These are phyloP conservation scores for Aspergillus luchuensis DNA, from an alignment of 2,329 filamentous ascomycete genomes.

Conservation along the genomic window DNA sequence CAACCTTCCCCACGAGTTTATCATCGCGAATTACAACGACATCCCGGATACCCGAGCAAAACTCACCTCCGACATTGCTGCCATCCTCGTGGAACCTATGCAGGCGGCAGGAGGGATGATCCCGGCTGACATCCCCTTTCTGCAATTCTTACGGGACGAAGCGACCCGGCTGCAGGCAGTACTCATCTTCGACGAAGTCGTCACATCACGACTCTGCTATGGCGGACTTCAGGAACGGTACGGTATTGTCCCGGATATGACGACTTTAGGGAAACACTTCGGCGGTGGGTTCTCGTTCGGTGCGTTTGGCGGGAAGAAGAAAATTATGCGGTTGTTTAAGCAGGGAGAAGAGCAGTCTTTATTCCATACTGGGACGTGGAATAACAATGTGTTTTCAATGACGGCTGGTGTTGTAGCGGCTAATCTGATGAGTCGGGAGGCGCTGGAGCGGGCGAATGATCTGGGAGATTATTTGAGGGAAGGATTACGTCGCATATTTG, in stretches of 20 bases:
- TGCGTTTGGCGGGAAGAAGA: slow-evolving; percentile 62
- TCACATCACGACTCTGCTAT: slow-evolving; percentile 62
- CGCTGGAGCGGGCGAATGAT: slow-evolving; percentile 27
- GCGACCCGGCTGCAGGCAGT: slow-evolving; percentile 56
- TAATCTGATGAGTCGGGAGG: slow-evolving; percentile 22
- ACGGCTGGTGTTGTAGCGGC: slow-evolving; percentile 51
- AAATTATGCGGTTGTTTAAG: slow-evolving; percentile 63
- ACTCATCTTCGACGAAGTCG: slow-evolving; percentile 71
- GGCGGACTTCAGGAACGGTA: slow-evolving; percentile 52
- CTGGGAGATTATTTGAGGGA: slow-evolving; percentile 29
- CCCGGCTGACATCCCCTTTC: slow-evolving; percentile 53
- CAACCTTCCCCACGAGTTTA: slow-evolving; percentile 59
- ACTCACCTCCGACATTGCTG: slow-evolving; percentile 56
- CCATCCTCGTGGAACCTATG: slow-evolving; percentile 67
- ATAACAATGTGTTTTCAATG: slow-evolving; percentile 68
- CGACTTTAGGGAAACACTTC: slow-evolving; percentile 67
- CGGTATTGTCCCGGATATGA: slow-evolving; percentile 60
- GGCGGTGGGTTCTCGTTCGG: slow-evolving; percentile 69
- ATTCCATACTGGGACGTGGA: slow-evolving; percentile 65
- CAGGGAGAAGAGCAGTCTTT: slow-evolving; percentile 44
- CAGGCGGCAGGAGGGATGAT: slow-evolving; percentile 65
- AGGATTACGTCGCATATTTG: slow-evolving; percentile 10
- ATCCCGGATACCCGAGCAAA: slow-evolving; percentile 44
- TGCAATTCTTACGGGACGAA: slow-evolving; percentile 53
- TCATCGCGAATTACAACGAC: slow-evolving; percentile 66